Conservation (phyloP, 306 rosid genomes). For the Quercus suber region DNA sequence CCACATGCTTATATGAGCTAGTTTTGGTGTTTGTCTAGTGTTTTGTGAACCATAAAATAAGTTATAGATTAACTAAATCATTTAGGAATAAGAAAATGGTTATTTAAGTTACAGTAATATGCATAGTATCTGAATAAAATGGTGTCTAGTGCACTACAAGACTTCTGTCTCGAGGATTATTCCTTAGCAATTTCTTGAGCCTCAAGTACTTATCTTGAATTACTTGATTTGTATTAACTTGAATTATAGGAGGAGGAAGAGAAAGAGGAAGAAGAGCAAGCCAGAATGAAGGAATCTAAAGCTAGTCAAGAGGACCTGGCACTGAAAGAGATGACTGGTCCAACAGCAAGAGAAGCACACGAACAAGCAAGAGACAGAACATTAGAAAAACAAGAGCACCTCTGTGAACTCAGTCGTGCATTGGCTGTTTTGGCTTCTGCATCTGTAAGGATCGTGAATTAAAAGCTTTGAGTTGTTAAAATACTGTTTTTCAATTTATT, state of each 20-base stretch:
- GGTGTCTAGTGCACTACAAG: conserved; percentile 15
- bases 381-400: conserved; percentile 78
- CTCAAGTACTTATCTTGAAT: conserved; percentile 19
- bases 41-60: conserved; percentile 1
- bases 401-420: conserved; percentile 90
- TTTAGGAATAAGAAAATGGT: not conserved
- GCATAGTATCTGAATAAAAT: conserved; percentile 16
- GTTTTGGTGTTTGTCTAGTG: conserved; percentile 16
- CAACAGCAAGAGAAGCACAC: conserved; percentile 73
- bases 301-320: conserved; percentile 64
- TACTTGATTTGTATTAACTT: not conserved
- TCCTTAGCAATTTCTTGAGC: not conserved
- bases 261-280: conserved; percentile 65
- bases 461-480: conserved; percentile 7
- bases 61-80: not conserved
- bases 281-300: conserved; percentile 51
- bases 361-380: conserved; percentile 66
- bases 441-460: conserved; percentile 65
- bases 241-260: conserved; percentile 76
- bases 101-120: not conserved
- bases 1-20: not conserved
- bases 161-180: not conserved
- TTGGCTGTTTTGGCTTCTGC: conserved; percentile 96
- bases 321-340: conserved; percentile 67
- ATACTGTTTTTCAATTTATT: conserved; percentile 5